Base-by-base conservation (phyloP, 305 asterid genomes). In the Solanum chacoense region DNA sequence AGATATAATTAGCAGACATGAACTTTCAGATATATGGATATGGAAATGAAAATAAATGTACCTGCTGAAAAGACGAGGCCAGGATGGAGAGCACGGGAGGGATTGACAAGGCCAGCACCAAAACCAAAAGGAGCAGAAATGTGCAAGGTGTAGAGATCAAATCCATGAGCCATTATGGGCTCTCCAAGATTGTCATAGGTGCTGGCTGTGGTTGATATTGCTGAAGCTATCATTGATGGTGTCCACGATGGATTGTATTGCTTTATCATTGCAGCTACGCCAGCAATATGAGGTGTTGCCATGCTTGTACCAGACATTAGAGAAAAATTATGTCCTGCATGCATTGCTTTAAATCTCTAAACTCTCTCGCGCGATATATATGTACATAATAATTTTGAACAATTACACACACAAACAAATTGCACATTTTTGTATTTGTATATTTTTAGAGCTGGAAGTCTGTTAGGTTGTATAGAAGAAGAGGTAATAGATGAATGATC, bases 201-300 rank as follows among this genome's bases (percentile, higher is more conserved):
- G 75, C 89, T 85, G 32, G 99, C 98, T 3, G 99, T 94, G 67
- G 99, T 97, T 72, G 99, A 93, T 94, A 96, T 92, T 87, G 99
- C 98, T 18, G 99, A 97, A 87, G 98, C 96, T 78, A 97, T 94
- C 98, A 95, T 95, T 14, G 99, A 94, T 8, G 98, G 98, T 63
- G 92, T 94, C 99, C 99, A 97, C 20, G 95, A 83, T 5, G 98
- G 95, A 87, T 96, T 42, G 2, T 89, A 87, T 91, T 95, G 97
- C 93, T 93, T 97, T 87, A 97, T 94, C 0, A 95, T 92, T 84
- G 98, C 99, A 32, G 97, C 98, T 90, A 97, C 89, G 59, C 99
- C 99, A 71, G 97, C 95, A 87, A 97, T 87, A 38, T 97, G 99
- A 24, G 99, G 99, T 14, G 99, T 91, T 38, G 98, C 99, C 99